These are phyloP conservation scores for Sporothrix brunneoviolacea DNA, from an alignment of 2,329 filamentous ascomycete genomes.

Conservation along the genomic window DNA sequence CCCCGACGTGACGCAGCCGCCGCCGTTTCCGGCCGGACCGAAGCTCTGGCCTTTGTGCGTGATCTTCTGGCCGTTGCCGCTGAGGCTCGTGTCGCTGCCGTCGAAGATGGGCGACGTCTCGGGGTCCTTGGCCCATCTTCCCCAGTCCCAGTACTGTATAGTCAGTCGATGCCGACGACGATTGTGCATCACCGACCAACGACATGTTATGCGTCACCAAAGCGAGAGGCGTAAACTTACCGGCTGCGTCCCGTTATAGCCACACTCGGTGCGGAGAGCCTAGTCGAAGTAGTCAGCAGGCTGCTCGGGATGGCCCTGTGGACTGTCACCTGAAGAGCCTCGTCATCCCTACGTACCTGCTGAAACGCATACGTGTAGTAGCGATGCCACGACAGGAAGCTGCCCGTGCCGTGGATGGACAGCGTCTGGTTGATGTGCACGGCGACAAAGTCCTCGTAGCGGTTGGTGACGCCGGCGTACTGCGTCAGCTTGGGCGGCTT, in stretches of 20 bases:
- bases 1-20: conserved; percentile 45
- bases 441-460: conserved; percentile 29
- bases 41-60: conserved; percentile 22
- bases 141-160: conserved; percentile 44
- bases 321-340: too few species aligned
- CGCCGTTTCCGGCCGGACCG: conserved; percentile 44
- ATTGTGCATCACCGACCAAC: too few species aligned
- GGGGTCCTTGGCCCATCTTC: conserved; percentile 37
- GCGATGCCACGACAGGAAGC: conserved; percentile 38
- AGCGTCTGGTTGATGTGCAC: conserved; percentile 31
- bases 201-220: too few species aligned
- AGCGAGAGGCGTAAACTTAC: too few species aligned
- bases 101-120: conserved; percentile 47
- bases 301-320: too few species aligned
- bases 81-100: conserved; percentile 44
- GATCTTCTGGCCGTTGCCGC: conserved; percentile 38
- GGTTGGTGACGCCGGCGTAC: conserved; percentile 13
- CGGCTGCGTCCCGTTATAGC: conserved; percentile 34
- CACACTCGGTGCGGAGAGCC: conserved; percentile 29
- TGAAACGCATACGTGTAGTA: conserved; percentile 35
- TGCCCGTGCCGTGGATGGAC: conserved; percentile 27
- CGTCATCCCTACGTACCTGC: conserved; percentile 18
- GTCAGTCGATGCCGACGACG: too few species aligned
- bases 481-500: conserved; percentile 27
- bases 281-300: neutral